Base-by-base conservation (phyloP, 2,329 filamentous ascomycete species). In the Sclerotinia subarctica region DNA sequence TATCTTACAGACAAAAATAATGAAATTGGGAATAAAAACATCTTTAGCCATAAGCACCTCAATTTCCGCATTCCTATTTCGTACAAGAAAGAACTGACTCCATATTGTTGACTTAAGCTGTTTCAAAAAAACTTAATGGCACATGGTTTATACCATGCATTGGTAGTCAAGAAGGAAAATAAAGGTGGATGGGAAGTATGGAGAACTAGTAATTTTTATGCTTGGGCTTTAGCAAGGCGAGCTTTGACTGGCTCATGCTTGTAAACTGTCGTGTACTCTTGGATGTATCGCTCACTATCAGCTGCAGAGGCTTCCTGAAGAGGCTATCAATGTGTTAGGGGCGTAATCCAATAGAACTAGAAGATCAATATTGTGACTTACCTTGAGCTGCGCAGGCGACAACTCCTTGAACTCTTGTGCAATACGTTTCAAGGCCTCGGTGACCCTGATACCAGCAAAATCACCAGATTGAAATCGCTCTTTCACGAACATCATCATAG, bases 401-500 rank as follows among this genome's bases (percentile, higher is more conserved):
- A 87, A 74, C 3, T 74, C 78, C 67, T 80, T 82, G 81, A 80
- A 88, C 73, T 87, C 85, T 42, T 76, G 71, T 0, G 63, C 69
- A 24, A 84, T 75, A 51, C 84, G 74, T 70, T 77, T 81, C 8
- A 73, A 8, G 2, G 77, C 72, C 2, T 88, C 84, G 0, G 5
- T 2, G 0, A 79, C 0, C 0, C 65, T 10, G 68, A 87, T 80
- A 58, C 81, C 78, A 68, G 80, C 81, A 67, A 86, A 80, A 64
- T 88, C 87, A 26, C 82, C 82, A 57, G 78, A 81, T 1, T 70
- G 70, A 6, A 73, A 69, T 65, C 85, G 80, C 17, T 85, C 84
- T 35, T 66, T 72, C 53, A 70, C 46, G 77, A 85, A 90, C 5
- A 74, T 67, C 1, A 79, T 32, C 70, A 78, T 87, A 0, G 82